Percentiles rank a stretch among this genome's conserved stretches.
phyloP scores from a whole-genome alignment of 257 asterid genomes.

The Cynanchum wilfordii region DNA sequence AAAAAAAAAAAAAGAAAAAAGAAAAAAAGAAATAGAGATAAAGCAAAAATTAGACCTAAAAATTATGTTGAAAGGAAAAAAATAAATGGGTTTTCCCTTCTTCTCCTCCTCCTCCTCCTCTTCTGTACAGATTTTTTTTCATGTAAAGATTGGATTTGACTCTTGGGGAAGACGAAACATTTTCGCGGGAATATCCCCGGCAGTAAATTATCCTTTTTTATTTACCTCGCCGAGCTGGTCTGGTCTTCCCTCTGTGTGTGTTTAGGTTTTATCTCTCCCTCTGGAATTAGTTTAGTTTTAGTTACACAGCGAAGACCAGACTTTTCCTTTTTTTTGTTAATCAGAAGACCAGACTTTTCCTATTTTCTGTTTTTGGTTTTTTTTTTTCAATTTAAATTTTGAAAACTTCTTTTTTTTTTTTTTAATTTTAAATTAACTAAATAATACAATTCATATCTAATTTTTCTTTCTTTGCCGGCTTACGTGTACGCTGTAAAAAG shows the following conservation, averaged over 20 bases:
- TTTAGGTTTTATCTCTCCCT: too few relatives aligned
- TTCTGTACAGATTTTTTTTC: background rate
- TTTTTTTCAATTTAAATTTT: background rate
- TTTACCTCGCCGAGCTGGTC: background rate
- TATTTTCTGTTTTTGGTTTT: background rate
- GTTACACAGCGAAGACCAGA: constrained; percentile 6
- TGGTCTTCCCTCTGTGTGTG: background rate
- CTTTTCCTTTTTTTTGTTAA: background rate
- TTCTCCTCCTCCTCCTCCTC: background rate
- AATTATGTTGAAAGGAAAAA: background rate
- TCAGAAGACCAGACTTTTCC: constrained; percentile 3
- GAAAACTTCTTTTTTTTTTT: background rate
- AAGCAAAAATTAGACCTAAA: background rate
- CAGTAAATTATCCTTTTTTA: background rate
- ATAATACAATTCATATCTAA: too few relatives aligned
- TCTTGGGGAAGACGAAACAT: background rate
- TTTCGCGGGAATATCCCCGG: constrained; percentile 4
- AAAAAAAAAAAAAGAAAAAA: background rate
- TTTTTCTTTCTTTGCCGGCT: too few relatives aligned
- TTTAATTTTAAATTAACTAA: background rate
- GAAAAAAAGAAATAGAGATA: background rate
- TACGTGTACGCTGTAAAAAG: background rate
- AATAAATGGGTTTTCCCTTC: background rate
- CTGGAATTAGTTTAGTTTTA: too few relatives aligned
- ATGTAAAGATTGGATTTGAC: constrained; percentile 4